Percentiles rank a stretch among this genome's conserved stretches.
These are phyloP conservation scores for Sporobolomyces pararoseus DNA, from an alignment of 768 basidiomycete genomes.

Conservation along the genomic window DNA sequence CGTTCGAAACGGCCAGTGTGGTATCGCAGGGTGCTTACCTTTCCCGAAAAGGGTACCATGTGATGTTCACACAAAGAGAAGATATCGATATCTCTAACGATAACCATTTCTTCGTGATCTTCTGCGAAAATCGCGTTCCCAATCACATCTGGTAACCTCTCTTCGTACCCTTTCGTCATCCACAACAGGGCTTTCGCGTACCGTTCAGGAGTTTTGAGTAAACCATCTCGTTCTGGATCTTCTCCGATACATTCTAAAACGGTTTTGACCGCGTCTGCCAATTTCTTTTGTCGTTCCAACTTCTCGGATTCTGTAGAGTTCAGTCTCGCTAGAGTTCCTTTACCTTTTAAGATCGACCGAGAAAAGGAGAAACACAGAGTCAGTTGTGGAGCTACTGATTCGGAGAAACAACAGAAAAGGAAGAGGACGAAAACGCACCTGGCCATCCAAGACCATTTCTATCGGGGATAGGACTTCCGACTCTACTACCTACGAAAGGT, in stretches of 20 bases:
- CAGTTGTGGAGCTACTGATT: too few species aligned
- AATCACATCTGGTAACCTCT: conserved; percentile 93
- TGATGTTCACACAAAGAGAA: conserved; percentile 98
- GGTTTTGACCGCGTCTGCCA: conserved; percentile 78
- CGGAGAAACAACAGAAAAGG: too few species aligned
- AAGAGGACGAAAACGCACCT: conserved; percentile 28
- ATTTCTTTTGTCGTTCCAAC: conserved; percentile 54
- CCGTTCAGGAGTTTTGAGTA: conserved; percentile 84
- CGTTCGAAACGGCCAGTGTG: conserved; percentile 16
- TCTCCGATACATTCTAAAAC: conserved; percentile 97
- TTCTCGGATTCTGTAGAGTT: conserved; percentile 34
- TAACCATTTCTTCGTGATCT: conserved; percentile 99
- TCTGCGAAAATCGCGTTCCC: conserved; percentile 98
- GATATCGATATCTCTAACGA: conserved; percentile 94
- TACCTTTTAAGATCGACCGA: conserved; percentile 23
- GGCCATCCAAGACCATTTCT: conserved; percentile 46
- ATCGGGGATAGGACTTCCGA: conserved; percentile 43
- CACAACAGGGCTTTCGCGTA: conserved; percentile 96
- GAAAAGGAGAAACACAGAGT: background rate
- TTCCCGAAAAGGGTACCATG: conserved; percentile 94
- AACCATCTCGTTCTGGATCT: conserved; percentile 91
- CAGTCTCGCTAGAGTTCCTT: conserved; percentile 40
- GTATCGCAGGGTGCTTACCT: conserved; percentile 58
- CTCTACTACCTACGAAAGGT: conserved; percentile 33
- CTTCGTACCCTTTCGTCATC: conserved; percentile 99